These are phyloP conservation scores for Heimioporus sp. DNA, from an alignment of 768 basidiomycete genomes.

Conservation along the genomic window DNA sequence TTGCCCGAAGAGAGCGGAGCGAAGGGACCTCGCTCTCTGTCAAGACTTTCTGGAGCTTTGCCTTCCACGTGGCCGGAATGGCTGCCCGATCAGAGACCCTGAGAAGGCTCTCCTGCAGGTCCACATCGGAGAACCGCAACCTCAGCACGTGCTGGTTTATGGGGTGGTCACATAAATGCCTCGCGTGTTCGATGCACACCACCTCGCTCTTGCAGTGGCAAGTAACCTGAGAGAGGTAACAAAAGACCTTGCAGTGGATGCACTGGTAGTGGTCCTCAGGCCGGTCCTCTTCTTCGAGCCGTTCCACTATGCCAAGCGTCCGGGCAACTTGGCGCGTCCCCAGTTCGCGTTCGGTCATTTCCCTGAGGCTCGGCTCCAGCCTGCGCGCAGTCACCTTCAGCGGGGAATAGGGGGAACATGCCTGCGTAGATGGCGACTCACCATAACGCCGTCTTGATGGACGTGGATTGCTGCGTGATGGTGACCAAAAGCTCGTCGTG, in stretches of 20 bases:
- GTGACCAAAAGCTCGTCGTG: constrained; percentile 97
- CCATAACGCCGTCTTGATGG: constrained; percentile 93
- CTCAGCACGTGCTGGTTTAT: constrained; percentile 61
- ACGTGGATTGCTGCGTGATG: constrained; percentile 93
- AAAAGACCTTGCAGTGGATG: constrained; percentile 87
- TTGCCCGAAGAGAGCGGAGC: constrained; percentile 72
- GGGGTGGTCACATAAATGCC: constrained; percentile 69
- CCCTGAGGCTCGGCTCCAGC: constrained; percentile 79
- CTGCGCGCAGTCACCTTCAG: constrained; percentile 40
- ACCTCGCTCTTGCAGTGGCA: constrained; percentile 78
- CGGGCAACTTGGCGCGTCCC: constrained; percentile 63
- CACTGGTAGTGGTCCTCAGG: constrained; percentile 97
- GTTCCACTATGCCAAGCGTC: constrained; percentile 57
- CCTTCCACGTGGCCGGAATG: constrained; percentile 73
- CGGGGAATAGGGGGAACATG: constrained; percentile 16
- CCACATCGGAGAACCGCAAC: constrained; percentile 78
- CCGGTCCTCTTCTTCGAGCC: constrained; percentile 74
- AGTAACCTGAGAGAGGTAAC: constrained; percentile 90
- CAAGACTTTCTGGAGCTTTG: constrained; percentile 65
- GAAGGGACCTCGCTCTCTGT: constrained; percentile 67
- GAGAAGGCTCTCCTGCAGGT: constrained; percentile 63
- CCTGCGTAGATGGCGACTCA: constrained; percentile 36
- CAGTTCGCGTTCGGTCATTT: constrained; percentile 89
- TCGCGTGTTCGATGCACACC: constrained; percentile 82
- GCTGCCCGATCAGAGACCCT: constrained; percentile 71